Conservation (phyloP, 2,329 filamentous ascomycete species). For the Neoarthrinium moseri region DNA sequence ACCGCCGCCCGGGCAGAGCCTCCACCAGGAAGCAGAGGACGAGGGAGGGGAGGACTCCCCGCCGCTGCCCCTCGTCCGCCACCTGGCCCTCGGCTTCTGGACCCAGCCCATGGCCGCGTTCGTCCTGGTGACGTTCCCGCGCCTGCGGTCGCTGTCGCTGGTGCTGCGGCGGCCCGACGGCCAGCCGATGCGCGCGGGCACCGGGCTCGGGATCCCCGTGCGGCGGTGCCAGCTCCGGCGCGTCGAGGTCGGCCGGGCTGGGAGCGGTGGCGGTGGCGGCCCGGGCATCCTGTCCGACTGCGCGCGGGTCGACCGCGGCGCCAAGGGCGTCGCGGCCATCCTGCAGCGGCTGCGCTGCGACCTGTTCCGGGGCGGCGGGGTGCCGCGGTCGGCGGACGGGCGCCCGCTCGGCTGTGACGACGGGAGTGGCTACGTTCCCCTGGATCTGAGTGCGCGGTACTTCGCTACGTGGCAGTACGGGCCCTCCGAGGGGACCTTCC, state of each 20-base stretch:
- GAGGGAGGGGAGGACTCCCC: no score
- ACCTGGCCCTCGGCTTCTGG: constrained; percentile 3
- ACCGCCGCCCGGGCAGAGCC: no score
- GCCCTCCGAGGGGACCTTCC: not conserved
- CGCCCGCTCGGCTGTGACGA: no score
- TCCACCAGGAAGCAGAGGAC: no score
- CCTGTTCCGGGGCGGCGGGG: not conserved
- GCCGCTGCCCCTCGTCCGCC: not conserved
- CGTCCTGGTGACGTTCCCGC: not conserved
- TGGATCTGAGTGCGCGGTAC: not conserved
- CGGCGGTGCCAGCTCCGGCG: not conserved
- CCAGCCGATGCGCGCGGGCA: not conserved
- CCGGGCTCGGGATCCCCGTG: not conserved
- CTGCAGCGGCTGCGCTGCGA: not conserved
- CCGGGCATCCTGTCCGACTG: not conserved
- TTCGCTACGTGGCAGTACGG: not conserved
- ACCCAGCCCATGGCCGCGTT: not conserved
- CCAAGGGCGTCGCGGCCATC: not conserved
- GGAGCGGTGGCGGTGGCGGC: no score
- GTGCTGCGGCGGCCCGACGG: not conserved
- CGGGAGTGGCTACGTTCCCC: not conserved
- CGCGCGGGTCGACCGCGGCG: not conserved
- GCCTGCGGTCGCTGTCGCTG: not conserved
- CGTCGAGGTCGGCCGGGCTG: not conserved
- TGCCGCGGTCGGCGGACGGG: not conserved